phyloP scores from a whole-genome alignment of 2,329 filamentous ascomycete species.

The Epichloe aotearoae region DNA sequence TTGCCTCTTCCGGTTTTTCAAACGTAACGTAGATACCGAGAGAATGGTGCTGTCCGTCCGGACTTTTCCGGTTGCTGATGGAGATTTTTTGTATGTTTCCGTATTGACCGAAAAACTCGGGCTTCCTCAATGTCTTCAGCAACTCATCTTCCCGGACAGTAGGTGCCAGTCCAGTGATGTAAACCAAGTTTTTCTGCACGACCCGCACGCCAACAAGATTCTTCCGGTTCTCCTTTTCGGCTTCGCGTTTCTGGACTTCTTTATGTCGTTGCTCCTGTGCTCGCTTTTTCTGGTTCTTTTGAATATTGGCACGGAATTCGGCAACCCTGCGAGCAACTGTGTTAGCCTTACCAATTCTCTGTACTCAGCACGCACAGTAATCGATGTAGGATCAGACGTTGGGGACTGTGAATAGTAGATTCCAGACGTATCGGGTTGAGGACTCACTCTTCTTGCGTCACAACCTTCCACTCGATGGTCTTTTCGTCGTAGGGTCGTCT shows the following conservation, averaged over 20 bases:
- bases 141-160: slow-evolving; percentile 86
- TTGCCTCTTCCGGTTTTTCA: slow-evolving; percentile 79
- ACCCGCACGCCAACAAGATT: slow-evolving; percentile 91
- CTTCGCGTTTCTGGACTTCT: slow-evolving; percentile 90
- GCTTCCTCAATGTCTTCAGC: slow-evolving; percentile 76
- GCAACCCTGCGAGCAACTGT: slow-evolving; percentile 39
- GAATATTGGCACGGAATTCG: slow-evolving; percentile 63
- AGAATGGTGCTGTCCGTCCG: slow-evolving; percentile 64
- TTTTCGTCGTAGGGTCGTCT: slow-evolving; percentile 91
- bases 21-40: slow-evolving; percentile 99
- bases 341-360: slow-evolving; percentile 1
- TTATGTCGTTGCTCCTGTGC: slow-evolving; percentile 75
- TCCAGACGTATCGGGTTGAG: not conserved
- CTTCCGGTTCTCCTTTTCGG: slow-evolving; percentile 89
- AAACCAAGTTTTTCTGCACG: slow-evolving; percentile 96
- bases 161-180: slow-evolving; percentile 88
- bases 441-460: slow-evolving; percentile 85
- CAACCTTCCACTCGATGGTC: slow-evolving; percentile 92
- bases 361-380: not conserved
- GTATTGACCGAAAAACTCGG: slow-evolving; percentile 95
- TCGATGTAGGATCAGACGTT: not conserved
- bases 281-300: slow-evolving; percentile 87
- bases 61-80: slow-evolving; percentile 84
- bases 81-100: slow-evolving; percentile 98
- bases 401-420: not conserved